Evolutionary conservation across 306 rosid species (phyloP), one percentile per base, ranked within the genome.

Genomic region (Vicia faba): DNA sequence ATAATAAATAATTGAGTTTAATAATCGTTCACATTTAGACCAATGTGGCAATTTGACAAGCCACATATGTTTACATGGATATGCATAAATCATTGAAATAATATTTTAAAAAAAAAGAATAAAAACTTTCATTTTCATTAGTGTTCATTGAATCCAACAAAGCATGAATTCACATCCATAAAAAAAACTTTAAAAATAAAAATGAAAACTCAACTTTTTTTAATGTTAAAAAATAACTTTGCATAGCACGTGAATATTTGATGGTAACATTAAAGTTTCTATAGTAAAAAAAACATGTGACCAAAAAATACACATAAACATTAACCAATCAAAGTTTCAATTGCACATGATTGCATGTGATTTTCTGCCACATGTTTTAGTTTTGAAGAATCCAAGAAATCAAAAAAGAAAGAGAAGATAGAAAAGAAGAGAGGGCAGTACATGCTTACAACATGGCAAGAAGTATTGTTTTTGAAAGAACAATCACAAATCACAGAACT

Each of bases 361-460:
- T 48, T 25, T 19, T 56, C 18, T 67, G 53, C 75, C 45, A 66
- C 13, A 7, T 12, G 41, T 12, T 13, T 61, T 11, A 5, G 28
- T 12, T 53, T 31, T 7, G 18, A 48, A 56, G 55, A 44, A 68
- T 50, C 64, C 11, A 12, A n/a, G 15, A 11, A 4, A 20, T 20
- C 1, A 10, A 11, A 43, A 35, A 8, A 33, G 35, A 38, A 20
- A 38, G 15, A 11, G 3, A 33, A 61, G 8, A 28, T 16, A 11
- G 1, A 15, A 61, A 16, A 38, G 3, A 61, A 61, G 10, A 61
- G 33, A 39, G 48, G 49, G 3, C 66, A 38, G 33, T 61, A 92
- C 98, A 87, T 83, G 83, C 76, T 78, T 41, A 89, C 87, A 82
- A 92, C 77, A 68, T 75, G 96, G 86, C 98, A 92, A 80, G 96